Conservation (phyloP, 352 stramenopile species). For the Globisporangium megalacanthum region DNA sequence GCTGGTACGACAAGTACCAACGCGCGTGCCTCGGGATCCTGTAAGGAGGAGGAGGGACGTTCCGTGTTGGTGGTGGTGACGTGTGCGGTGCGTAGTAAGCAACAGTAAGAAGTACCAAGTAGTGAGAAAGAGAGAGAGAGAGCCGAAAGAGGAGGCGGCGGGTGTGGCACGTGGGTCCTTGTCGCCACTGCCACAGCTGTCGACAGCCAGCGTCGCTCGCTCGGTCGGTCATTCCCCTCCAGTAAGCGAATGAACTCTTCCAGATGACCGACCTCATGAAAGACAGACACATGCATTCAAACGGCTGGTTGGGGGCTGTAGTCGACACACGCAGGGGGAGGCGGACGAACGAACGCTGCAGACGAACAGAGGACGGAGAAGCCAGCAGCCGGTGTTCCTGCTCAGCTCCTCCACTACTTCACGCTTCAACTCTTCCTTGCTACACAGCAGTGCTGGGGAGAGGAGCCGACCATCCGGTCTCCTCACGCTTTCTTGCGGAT, state of each 20-base stretch:
- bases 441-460: too few relatives aligned
- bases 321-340: not conserved
- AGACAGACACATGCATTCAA: not conserved
- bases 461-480: too few relatives aligned
- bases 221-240: too few relatives aligned
- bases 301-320: not conserved
- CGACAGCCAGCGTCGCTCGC: too few relatives aligned
- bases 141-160: not conserved
- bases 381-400: too few relatives aligned
- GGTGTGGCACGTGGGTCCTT: not conserved
- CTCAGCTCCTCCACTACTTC: too few relatives aligned
- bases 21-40: slow-evolving; percentile 84
- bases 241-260: too few relatives aligned
- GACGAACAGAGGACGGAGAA: too few relatives aligned
- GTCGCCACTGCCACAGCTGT: not conserved
- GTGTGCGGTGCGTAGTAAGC: too few relatives aligned
- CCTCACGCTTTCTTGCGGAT: slow-evolving; percentile 27
- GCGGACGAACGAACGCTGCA: too few relatives aligned
- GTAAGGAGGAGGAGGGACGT: slow-evolving; percentile 14
- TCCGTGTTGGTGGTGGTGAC: too few relatives aligned
- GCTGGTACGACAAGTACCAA: slow-evolving; percentile 91
- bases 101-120: not conserved
- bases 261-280: not conserved
- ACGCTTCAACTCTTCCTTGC: too few relatives aligned
- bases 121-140: not conserved